A percentile compares a stretch with the other conserved stretches of the same genome.
Evolutionary conservation across 2,329 filamentous ascomycete species (phyloP).

Genomic region (Dactylellina cionopaga): DNA sequence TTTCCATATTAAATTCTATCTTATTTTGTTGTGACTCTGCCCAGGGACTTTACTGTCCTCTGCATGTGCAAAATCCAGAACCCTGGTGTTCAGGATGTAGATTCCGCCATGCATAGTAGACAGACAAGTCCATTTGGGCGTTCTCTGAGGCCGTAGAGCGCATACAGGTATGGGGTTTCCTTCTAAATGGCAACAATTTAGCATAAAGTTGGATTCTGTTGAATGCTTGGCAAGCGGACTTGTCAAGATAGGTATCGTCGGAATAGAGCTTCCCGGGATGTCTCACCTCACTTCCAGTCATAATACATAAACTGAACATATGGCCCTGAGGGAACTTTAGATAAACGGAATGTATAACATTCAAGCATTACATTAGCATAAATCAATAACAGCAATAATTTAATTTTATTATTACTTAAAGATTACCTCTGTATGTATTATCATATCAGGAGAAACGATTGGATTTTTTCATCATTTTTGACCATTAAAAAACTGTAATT

Average conservation of each 20-base stretch:
- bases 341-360: no score
- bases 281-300: constrained; percentile 96
- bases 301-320: no score
- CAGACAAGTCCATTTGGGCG: constrained; percentile 93
- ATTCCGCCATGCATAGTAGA: constrained; percentile 98
- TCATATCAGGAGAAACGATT: no score
- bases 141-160: constrained; percentile 94
- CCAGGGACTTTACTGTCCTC: constrained; percentile 82
- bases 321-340: no score
- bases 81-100: constrained; percentile 97
- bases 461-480: no score
- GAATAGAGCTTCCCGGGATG: constrained; percentile 98
- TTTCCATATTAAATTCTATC: no score
- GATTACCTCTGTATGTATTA: no score
- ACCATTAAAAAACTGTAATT: no score
- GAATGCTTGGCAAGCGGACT: constrained; percentile 81
- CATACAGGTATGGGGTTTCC: constrained; percentile 99
- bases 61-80: constrained; percentile 90
- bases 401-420: no score
- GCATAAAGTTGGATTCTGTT: constrained; percentile 95
- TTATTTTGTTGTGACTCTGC: no score
- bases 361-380: no score
- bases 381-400: no score
- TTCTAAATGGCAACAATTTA: constrained; percentile 96
- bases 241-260: constrained; percentile 84